phyloP scores from a whole-genome alignment of 176 grass and related monocot species.

The Avena eriantha region DNA sequence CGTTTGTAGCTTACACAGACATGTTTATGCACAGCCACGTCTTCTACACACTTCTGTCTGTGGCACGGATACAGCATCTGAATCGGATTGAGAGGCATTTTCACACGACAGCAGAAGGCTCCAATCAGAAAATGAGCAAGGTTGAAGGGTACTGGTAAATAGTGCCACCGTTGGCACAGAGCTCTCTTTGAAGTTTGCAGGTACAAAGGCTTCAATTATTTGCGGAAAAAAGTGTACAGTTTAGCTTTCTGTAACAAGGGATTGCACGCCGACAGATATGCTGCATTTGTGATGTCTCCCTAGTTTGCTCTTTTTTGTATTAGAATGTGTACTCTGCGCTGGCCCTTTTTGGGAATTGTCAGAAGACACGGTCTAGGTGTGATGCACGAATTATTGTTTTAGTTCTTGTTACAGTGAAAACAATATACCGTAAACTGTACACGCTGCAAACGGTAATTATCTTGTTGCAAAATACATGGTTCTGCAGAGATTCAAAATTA shows the following conservation, averaged over 20 bases:
- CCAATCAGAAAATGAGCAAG: slow-evolving; percentile 24
- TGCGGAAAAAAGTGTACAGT: neutral
- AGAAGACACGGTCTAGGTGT: neutral
- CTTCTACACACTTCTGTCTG: neutral
- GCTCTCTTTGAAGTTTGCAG: slow-evolving; percentile 12
- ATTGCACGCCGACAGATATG: slow-evolving; percentile 6
- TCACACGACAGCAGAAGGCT: slow-evolving; percentile 33
- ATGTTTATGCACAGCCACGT: neutral
- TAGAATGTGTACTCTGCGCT: neutral
- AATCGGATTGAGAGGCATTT: slow-evolving; percentile 28
- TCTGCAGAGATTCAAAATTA: neutral
- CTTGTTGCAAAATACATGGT: neutral
- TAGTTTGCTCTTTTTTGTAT: slow-evolving; percentile 29
- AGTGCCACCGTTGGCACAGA: slow-evolving; percentile 2
- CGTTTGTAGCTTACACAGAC: neutral
- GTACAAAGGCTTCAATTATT: slow-evolving; percentile 44
- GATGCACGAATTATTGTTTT: slow-evolving; percentile 3
- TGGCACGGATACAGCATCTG: neutral
- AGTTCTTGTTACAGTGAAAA: neutral
- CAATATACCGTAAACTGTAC: slow-evolving; percentile 13
- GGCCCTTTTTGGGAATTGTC: slow-evolving; percentile 21
- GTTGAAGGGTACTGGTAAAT: neutral
- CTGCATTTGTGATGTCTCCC: neutral
- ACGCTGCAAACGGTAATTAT: slow-evolving; percentile 21
- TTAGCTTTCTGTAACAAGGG: neutral